These are phyloP conservation scores for Clausena lansium DNA, from an alignment of 345 rosid species.

Conservation along the genomic window DNA sequence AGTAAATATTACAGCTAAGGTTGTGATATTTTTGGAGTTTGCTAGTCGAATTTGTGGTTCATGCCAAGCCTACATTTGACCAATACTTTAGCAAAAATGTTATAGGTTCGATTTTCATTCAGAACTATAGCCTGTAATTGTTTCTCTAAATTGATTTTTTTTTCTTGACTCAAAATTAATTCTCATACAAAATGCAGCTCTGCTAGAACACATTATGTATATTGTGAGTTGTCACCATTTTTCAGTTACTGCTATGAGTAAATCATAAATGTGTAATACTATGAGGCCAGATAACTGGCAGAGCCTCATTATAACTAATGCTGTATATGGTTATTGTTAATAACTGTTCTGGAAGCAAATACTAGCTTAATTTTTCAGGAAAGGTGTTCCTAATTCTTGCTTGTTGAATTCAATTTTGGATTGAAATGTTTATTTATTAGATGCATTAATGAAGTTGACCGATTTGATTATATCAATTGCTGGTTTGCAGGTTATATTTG, in stretches of 20 bases:
- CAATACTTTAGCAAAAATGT: too few relatives aligned
- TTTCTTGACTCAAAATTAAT: not conserved
- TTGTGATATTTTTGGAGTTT: too few relatives aligned
- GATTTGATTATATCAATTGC: too few relatives aligned
- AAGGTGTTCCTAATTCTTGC: not conserved
- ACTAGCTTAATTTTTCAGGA: not conserved
- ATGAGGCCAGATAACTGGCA: not conserved
- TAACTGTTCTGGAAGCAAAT: not conserved
- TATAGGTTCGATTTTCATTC: too few relatives aligned
- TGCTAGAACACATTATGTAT: not conserved
- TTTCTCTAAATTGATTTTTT: not conserved
- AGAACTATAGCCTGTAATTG: not conserved
- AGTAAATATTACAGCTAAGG: too few relatives aligned
- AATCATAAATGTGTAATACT: not conserved
- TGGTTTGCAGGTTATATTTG: too few relatives aligned
- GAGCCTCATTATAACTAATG: not conserved
- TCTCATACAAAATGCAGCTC: not conserved
- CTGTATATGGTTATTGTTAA: not conserved
- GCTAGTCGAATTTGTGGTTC: too few relatives aligned
- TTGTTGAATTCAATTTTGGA: not conserved
- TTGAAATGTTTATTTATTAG: too few relatives aligned
- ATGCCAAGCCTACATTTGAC: too few relatives aligned
- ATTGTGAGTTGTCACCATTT: too few relatives aligned
- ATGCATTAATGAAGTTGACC: too few relatives aligned
- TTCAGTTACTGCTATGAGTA: not conserved